Percentiles rank a stretch among this genome's conserved stretches.
Evolutionary conservation across 2,329 filamentous ascomycete species (phyloP).

Genomic region (Colletotrichum sp.): DNA sequence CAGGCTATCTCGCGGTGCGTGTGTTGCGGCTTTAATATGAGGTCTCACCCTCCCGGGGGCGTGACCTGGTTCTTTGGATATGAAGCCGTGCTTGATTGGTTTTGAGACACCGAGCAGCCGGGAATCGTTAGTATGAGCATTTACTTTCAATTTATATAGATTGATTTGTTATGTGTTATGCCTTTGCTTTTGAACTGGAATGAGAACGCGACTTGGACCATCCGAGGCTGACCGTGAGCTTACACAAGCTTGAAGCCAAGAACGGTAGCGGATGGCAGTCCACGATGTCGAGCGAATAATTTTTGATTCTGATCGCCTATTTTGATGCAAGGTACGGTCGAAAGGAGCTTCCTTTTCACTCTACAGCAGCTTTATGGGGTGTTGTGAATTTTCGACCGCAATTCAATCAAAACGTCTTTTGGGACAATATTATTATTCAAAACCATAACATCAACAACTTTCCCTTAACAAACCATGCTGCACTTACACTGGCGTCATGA

Average conservation of each 20-base stretch:
- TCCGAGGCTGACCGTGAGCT: not conserved
- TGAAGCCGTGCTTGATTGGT: not conserved
- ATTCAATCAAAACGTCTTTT: not conserved
- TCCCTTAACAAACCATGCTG: not conserved
- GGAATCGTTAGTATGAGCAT: not conserved
- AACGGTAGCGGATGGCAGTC: not conserved
- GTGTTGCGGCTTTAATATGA: not conserved
- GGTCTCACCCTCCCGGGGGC: not conserved
- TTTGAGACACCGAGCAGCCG: not conserved
- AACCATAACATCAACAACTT: not conserved
- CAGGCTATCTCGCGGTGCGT: not conserved
- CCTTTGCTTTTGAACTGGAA: not conserved
- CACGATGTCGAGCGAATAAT: not conserved
- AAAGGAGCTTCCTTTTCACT: not conserved
- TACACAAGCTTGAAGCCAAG: not conserved
- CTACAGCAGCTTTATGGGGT: not conserved
- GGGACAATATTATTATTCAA: fast-evolving
- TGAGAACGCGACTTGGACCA: not conserved
- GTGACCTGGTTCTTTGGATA: not conserved
- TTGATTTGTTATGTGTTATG: not conserved
- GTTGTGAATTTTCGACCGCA: not conserved
- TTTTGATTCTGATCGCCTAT: not conserved
- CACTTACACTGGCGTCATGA: too few species aligned
- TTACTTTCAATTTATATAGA: not conserved
- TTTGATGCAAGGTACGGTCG: not conserved